Percentiles rank a stretch among this genome's conserved stretches.
phyloP scores from a whole-genome alignment of 176 grass and related monocot genomes.

The barley (Hordeum vulgare) region DNA sequence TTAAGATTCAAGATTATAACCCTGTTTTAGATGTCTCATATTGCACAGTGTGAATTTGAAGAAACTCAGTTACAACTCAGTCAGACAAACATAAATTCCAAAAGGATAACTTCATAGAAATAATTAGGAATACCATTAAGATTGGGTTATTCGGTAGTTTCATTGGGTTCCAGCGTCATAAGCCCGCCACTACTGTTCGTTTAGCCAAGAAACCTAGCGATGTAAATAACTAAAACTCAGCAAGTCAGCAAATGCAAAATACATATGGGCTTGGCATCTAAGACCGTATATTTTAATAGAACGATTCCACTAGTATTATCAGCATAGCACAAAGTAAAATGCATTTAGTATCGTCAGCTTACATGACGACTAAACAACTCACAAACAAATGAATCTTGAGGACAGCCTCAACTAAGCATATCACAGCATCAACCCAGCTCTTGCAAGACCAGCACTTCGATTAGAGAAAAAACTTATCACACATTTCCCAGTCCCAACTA shows the following conservation, averaged over 20 bases:
- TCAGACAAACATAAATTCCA: background rate
- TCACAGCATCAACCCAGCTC: background rate
- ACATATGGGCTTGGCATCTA: background rate
- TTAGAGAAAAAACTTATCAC: background rate
- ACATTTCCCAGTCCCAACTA: background rate
- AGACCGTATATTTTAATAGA: background rate
- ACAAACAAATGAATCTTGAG: background rate
- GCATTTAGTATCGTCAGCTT: conserved; percentile 5
- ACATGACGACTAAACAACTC: background rate
- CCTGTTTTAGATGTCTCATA: background rate
- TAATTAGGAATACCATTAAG: background rate
- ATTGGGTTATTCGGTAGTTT: background rate
- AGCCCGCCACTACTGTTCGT: background rate
- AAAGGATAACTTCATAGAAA: background rate
- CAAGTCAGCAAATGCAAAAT: background rate
- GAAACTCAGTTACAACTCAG: background rate
- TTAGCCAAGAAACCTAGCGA: background rate
- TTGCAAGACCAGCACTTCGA: background rate
- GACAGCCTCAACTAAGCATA: background rate
- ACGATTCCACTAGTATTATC: background rate
- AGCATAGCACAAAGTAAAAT: background rate
- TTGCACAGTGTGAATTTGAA: background rate
- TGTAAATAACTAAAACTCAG: background rate
- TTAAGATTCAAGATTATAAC: background rate
- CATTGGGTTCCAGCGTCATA: background rate